Base-by-base conservation (phyloP, 495 filamentous ascomycete species). In the Evernia prunastri region DNA sequence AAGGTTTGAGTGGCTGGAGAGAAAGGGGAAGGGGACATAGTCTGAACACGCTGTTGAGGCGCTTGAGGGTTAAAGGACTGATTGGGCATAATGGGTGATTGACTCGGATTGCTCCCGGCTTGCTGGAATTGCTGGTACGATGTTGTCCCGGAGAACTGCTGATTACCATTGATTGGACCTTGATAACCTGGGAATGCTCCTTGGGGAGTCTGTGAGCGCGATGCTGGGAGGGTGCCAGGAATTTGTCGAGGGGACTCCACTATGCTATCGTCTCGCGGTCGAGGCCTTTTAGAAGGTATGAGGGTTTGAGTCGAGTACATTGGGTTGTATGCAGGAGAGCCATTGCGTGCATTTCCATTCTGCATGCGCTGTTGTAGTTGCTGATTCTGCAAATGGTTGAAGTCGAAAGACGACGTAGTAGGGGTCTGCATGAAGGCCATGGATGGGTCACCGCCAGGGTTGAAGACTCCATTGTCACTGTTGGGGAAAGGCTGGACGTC, bases 141-240 rank as follows among this genome's bases (percentile, higher is more conserved):
- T 61, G 82, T 85, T 31, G 86, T 84, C 70, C 79, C 78, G 54
- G 79, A 75, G 60, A 82, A 83, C 61, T 81, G 80, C 47, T 81
- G 75, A 25, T 70, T 69, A 67, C 81, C 78, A 77, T 86, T 84
- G 72, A 85, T 69, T 68, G 83, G 68, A 70, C 80, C 82, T 68
- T 81, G 84, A 72, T 85, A 85, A 69, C 88, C 79, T 66, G 83
- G 80, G 79, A 86, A 80, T 58, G 81, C 75, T 68, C 83, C 77
- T 68, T 95, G 88, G 37, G 93, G 93, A 36, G 93, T 97, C 69
- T 96, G 92, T 67, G 93, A 92, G 74, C 92, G 91, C 74, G 93
- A 96, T 40, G 84, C 85, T 37, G 88, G 84, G 33, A 91, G 74
- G 72, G 86, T 87, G 29, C 86, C 87, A 20, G 89, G 86, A 45